Conservation (phyloP, 306 rosid genomes). For the Gillenia trifoliata region DNA sequence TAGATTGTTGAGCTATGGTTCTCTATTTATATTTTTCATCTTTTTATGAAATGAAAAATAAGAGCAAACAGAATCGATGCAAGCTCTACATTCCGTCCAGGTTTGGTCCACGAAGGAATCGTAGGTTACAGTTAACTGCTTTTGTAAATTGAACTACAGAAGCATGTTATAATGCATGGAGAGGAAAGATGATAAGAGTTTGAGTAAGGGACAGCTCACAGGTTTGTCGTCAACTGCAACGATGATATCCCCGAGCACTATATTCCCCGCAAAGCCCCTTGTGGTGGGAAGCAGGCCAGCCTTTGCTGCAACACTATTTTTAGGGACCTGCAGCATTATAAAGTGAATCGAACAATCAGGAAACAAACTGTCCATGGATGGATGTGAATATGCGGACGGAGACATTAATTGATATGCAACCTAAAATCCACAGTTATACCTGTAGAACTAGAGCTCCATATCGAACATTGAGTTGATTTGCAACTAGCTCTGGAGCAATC, state of each 20-base stretch:
- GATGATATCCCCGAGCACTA: constrained; percentile 81
- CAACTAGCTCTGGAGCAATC: constrained; percentile 76
- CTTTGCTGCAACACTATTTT: constrained; percentile 70
- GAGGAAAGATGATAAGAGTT: constrained; percentile 3
- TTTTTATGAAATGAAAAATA: too few relatives aligned
- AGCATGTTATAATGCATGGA: not conserved
- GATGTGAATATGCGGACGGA: not conserved
- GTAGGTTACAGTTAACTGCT: too few relatives aligned
- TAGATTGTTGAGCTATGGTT: too few relatives aligned
- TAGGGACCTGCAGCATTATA: constrained; percentile 60
- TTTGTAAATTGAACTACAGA: too few relatives aligned
- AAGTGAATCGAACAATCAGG: not conserved
- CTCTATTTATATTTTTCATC: too few relatives aligned
- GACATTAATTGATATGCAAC: constrained; percentile 1
- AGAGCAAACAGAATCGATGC: too few relatives aligned
- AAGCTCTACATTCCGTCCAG: too few relatives aligned
- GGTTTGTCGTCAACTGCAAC: constrained; percentile 76
- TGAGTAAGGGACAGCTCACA: constrained; percentile 43
- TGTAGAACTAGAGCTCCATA: constrained; percentile 81
- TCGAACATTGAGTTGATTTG: constrained; percentile 87
- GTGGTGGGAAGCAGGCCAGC: constrained; percentile 77
- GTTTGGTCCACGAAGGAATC: too few relatives aligned
- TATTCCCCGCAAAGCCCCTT: constrained; percentile 87
- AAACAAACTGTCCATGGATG: not conserved
- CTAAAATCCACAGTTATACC: constrained; percentile 35